These are phyloP conservation scores for Capronia americana DNA, from an alignment of 2,329 filamentous ascomycete species.

Conservation along the genomic window DNA sequence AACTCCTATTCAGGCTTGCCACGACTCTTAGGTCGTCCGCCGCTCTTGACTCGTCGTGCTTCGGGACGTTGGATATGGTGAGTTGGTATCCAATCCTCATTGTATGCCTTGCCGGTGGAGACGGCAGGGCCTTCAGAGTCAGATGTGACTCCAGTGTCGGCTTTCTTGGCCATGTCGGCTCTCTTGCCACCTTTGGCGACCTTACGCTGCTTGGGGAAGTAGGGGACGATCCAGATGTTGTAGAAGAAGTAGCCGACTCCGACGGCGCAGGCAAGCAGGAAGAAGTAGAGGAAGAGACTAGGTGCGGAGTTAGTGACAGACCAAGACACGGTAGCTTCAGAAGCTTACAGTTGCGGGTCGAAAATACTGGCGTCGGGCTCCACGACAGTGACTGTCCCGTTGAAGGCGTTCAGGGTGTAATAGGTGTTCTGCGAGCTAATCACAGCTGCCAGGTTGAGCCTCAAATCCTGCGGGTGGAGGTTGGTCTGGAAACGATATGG, in stretches of 20 bases:
- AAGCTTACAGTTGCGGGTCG: conserved; percentile 83
- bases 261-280: conserved; percentile 78
- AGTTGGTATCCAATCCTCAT: conserved; percentile 91
- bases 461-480: conserved; percentile 89
- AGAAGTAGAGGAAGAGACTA: conserved; percentile 96
- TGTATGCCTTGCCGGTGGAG: conserved; percentile 76
- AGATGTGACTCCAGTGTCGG: conserved; percentile 67
- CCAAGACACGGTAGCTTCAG: conserved; percentile 29
- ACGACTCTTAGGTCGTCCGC: conserved; percentile 49
- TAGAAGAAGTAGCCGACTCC: conserved; percentile 95
- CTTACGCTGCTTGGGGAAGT: conserved; percentile 75
- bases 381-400: conserved; percentile 82
- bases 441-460: conserved; percentile 76
- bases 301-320: conserved; percentile 17
- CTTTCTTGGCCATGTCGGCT: conserved; percentile 62
- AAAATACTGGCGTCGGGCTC: conserved; percentile 90
- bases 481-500: conserved; percentile 86
- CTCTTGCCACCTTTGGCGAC: conserved; percentile 57
- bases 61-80: conserved; percentile 87
- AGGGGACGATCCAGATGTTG: conserved; percentile 93
- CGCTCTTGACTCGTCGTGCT: conserved; percentile 66
- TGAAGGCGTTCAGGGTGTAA: conserved; percentile 80
- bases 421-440: conserved; percentile 62
- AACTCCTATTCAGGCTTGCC: conserved; percentile 41
- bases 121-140: conserved; percentile 74